phyloP scores from a whole-genome alignment of 2,329 filamentous ascomycete genomes.

The Pleurostoma richardsiae region DNA sequence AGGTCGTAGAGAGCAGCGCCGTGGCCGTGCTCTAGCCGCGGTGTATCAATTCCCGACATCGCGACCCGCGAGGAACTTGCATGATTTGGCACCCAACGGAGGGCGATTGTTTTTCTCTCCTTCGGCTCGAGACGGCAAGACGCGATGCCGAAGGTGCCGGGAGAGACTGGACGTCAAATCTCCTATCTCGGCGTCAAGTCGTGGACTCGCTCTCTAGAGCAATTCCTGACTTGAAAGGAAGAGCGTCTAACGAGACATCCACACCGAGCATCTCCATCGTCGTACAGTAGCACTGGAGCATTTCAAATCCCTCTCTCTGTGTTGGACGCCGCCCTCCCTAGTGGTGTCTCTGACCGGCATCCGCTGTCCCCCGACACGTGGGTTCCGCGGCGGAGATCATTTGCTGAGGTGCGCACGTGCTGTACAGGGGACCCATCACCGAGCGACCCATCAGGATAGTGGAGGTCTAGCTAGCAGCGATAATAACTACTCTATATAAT shows the following conservation, averaged over 20 bases:
- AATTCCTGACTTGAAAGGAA: neutral
- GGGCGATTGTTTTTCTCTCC: neutral
- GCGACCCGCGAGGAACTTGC: neutral
- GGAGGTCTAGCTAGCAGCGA: too few species aligned
- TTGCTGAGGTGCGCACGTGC: neutral
- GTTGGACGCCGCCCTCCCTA: neutral
- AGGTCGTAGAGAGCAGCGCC: neutral
- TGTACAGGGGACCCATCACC: neutral
- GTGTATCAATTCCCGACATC: neutral
- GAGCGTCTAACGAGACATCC: neutral
- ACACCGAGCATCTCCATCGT: slow-evolving; percentile 1
- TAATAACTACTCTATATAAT: too few species aligned
- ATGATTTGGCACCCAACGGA: neutral
- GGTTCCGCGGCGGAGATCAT: neutral
- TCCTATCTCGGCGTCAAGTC: neutral
- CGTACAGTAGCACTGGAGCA: neutral
- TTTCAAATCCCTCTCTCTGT: neutral
- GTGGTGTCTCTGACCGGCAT: too few species aligned
- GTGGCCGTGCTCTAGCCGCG: neutral
- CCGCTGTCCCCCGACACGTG: neutral
- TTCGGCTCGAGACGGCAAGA: neutral
- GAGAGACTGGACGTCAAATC: neutral
- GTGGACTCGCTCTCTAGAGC: neutral
- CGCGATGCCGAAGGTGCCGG: neutral
- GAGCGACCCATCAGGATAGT: too few species aligned